Conservation (phyloP, 2,329 filamentous ascomycete genomes). For the Calonectria hongkongensis region DNA sequence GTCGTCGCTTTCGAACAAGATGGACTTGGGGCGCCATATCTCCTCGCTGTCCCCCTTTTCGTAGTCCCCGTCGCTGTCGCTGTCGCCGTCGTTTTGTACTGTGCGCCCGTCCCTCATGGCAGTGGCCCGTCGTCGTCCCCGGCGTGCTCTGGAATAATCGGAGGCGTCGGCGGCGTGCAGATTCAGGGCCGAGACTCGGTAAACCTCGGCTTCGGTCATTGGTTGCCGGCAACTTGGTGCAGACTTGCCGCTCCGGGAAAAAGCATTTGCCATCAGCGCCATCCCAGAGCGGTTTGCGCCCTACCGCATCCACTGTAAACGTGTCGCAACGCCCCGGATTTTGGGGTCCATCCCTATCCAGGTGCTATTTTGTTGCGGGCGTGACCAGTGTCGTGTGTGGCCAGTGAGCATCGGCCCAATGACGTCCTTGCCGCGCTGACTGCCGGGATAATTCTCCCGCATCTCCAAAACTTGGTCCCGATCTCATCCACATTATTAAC, state of each 20-base stretch:
- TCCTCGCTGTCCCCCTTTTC: constrained; percentile 10
- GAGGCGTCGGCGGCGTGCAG: constrained; percentile 40
- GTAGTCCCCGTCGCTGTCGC: background rate
- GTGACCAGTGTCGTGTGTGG: constrained; percentile 45
- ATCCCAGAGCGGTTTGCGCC: constrained; percentile 28
- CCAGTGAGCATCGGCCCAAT: constrained; percentile 53
- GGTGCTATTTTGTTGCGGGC: constrained; percentile 41
- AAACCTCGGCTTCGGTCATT: constrained; percentile 56
- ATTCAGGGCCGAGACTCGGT: constrained; percentile 51
- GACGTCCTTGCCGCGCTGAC: constrained; percentile 54
- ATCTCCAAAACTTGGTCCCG: constrained; percentile 50
- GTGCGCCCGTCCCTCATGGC: background rate
- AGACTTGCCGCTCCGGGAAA: constrained; percentile 17
- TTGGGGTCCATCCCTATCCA: constrained; percentile 29
- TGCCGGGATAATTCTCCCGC: constrained; percentile 56
- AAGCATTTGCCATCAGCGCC: constrained; percentile 19
- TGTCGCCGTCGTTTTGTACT: background rate
- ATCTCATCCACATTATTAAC: constrained; percentile 30
- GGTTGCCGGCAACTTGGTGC: constrained; percentile 45
- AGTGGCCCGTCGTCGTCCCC: constrained; percentile 35
- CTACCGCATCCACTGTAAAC: constrained; percentile 39
- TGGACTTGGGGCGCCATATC: constrained; percentile 47
- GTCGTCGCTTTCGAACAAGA: constrained; percentile 59
- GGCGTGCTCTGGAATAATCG: constrained; percentile 29
- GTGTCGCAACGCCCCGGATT: constrained; percentile 33